Evolutionary conservation across 2,329 filamentous ascomycete genomes (phyloP), one percentile per base, ranked within the genome.

Genomic region (Colletotrichum endophyticum): DNA sequence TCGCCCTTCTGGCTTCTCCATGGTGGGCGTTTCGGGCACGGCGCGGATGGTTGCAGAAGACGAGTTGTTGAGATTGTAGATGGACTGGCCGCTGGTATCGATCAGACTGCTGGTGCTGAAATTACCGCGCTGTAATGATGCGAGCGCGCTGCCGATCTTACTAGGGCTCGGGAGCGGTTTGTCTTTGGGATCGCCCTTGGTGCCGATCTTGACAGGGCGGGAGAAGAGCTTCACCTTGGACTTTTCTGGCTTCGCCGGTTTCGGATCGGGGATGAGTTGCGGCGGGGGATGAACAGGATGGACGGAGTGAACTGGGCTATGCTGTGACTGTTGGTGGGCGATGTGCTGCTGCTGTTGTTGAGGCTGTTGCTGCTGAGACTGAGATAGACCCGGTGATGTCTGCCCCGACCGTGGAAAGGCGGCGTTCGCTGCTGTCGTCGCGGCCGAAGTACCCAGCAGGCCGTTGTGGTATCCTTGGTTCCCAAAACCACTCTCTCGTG

Each of bases 221-320:
- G 93, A 95, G 82, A 96, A 96, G 32, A 96, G 88, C 86, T 96
- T 96, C 83, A 95, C 94, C 85, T 95, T 96, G 77, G 92, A 92
- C 84, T 93, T 93, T 80, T 95, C 93, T 32, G 91, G 88, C 80
- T 91, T 91, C 36, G 83, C 81, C 27, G 90, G 89, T 83, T 94
- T 93, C 79, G 66, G 70, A 16, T 94, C 92, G 4, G 88, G 85
- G 61, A 86, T 80, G 59, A 79, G 79, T 70, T 79, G 85, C 62
- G 82, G 85, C 13, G 83, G 84, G 34, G 85, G 88, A 19, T 81
- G 83, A 11, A 83, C 82, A 27, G 84, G 67, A 16, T 64, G 62
- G n/a, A 64, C 62, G 16, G 62, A 39, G 62, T 39, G 32, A 13
- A 62, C 59, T 22, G 59, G 59, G 39, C 66, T 69, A 11, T 39